These are phyloP conservation scores for Colletotrichum liaoningense DNA, from an alignment of 2,329 filamentous ascomycete species.

Conservation along the genomic window DNA sequence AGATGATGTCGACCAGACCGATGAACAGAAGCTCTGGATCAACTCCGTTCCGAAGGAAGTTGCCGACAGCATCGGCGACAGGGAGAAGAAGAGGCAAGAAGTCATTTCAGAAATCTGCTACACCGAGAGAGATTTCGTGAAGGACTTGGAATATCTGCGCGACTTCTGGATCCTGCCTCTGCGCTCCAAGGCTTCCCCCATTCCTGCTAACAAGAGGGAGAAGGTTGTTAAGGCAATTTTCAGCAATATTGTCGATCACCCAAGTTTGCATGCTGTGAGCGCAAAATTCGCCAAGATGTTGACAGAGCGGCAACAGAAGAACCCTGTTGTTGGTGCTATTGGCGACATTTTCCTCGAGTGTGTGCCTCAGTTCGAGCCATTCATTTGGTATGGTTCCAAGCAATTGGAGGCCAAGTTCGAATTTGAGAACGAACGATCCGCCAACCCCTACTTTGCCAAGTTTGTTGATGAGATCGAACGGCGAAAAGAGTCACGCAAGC, in stretches of 20 bases:
- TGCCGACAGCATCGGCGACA: conserved; percentile 87
- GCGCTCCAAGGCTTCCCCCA: conserved; percentile 83
- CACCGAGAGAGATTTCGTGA: conserved; percentile 98
- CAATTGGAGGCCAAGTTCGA: conserved; percentile 98
- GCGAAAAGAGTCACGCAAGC: conserved; percentile 94
- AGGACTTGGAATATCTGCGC: conserved; percentile 95
- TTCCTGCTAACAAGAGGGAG: conserved; percentile 87
- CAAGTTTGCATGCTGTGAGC: conserved; percentile 88
- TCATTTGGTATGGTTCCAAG: conserved; percentile 95
- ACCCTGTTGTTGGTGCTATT: conserved; percentile 87
- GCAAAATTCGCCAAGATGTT: conserved; percentile 88
- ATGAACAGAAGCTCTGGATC: conserved; percentile 99
- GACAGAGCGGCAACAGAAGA: conserved; percentile 90
- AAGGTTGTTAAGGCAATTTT: conserved; percentile 95
- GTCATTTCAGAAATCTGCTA: conserved; percentile 99
- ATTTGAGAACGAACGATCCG: conserved; percentile 94
- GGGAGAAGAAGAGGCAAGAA: conserved; percentile 97
- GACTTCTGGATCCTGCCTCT: conserved; percentile 99
- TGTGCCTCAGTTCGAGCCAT: conserved; percentile 92
- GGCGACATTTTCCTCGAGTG: conserved; percentile 96
- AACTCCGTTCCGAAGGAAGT: conserved; percentile 97
- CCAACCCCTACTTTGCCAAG: conserved; percentile 85
- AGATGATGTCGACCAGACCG: conserved; percentile 84
- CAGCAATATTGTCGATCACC: conserved; percentile 89
- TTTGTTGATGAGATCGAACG: conserved; percentile 98